A percentile compares a stretch with the other conserved stretches of the same genome.
Conservation (phyloP, 306 rosid species). For the Ormosia semicastrata region DNA sequence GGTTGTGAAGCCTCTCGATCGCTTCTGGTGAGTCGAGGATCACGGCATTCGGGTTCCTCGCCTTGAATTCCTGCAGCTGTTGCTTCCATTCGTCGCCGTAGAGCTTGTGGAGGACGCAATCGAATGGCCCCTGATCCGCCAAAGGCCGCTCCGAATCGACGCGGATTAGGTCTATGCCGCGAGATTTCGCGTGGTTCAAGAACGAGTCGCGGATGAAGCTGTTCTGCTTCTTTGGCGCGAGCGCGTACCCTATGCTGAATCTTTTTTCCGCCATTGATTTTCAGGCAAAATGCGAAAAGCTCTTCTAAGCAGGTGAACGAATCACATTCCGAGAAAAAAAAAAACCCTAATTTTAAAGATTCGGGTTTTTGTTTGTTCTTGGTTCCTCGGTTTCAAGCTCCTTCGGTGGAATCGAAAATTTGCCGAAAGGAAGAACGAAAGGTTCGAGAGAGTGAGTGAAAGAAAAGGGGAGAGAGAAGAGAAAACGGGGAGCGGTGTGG, state of each 20-base stretch:
- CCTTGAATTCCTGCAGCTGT: conserved; percentile 48
- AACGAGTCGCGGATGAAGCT: conserved; percentile 82
- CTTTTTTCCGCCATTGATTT: conserved; percentile 65
- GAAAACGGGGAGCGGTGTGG: neutral
- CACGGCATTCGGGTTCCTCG: conserved; percentile 55
- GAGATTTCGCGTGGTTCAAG: conserved; percentile 55
- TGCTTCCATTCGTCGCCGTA: conserved; percentile 75
- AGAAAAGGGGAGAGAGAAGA: neutral
- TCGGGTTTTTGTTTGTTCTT: neutral
- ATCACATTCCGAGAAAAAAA: conserved; percentile 30
- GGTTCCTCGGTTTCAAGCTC: neutral
- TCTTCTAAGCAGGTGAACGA: neutral
- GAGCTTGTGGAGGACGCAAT: conserved; percentile 79
- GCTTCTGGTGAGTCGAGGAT: conserved; percentile 74
- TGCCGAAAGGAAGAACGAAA: neutral
- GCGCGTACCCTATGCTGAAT: conserved; percentile 70
- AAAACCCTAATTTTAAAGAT: conserved; percentile 25
- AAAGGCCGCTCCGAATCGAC: conserved; percentile 46
- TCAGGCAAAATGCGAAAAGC: too few relatives aligned
- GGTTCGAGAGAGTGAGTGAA: neutral
- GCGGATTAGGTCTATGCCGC: conserved; percentile 64
- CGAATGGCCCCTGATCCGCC: conserved; percentile 80
- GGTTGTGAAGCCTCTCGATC: conserved; percentile 79
- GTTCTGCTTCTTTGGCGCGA: conserved; percentile 76
- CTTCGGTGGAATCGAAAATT: neutral